Evolutionary conservation across 192 early-diverging fungal species (phyloP).

Genomic region (Coemansia sp.): DNA sequence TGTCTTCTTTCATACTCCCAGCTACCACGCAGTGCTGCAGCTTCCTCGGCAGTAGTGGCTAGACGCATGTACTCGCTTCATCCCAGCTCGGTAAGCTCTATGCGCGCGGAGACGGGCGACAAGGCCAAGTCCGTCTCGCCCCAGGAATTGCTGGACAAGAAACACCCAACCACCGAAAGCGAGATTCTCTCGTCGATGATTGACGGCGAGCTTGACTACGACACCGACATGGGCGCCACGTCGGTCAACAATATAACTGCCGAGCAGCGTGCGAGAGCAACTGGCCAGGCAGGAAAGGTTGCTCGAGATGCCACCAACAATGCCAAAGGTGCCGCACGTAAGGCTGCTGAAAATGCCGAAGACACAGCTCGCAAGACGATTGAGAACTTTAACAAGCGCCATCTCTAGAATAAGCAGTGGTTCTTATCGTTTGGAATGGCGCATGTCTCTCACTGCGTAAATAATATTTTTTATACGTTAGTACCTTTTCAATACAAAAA

Average conservation of each 20-base stretch:
- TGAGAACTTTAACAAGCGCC: slow-evolving; percentile 27
- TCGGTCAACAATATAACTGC: slow-evolving; percentile 47
- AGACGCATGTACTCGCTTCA: slow-evolving; percentile 25
- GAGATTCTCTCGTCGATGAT: slow-evolving; percentile 47
- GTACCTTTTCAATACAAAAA: no score
- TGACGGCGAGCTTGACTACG: slow-evolving; percentile 52
- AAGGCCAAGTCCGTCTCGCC: slow-evolving; percentile 13
- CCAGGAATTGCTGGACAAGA: slow-evolving; percentile 40
- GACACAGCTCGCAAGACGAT: slow-evolving; percentile 20
- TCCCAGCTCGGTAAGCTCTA: slow-evolving; percentile 2
- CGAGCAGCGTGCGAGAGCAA: slow-evolving; percentile 24
- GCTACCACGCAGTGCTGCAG: slow-evolving; percentile 1
- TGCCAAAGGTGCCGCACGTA: neutral
- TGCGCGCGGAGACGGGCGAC: slow-evolving; percentile 2
- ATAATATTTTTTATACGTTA: no score
- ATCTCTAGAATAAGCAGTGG: slow-evolving; percentile 6
- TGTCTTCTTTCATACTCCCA: neutral
- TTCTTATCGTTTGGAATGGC: no score
- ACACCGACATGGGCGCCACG: slow-evolving; percentile 47
- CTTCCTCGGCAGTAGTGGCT: slow-evolving; percentile 15
- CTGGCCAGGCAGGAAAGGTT: slow-evolving; percentile 29
- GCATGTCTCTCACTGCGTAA: no score
- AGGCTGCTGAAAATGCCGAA: slow-evolving; percentile 23
- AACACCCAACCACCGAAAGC: slow-evolving; percentile 28
- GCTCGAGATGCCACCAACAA: slow-evolving; percentile 1